phyloP scores from a whole-genome alignment of 2,329 filamentous ascomycete genomes.

The Lachnellula arida region DNA sequence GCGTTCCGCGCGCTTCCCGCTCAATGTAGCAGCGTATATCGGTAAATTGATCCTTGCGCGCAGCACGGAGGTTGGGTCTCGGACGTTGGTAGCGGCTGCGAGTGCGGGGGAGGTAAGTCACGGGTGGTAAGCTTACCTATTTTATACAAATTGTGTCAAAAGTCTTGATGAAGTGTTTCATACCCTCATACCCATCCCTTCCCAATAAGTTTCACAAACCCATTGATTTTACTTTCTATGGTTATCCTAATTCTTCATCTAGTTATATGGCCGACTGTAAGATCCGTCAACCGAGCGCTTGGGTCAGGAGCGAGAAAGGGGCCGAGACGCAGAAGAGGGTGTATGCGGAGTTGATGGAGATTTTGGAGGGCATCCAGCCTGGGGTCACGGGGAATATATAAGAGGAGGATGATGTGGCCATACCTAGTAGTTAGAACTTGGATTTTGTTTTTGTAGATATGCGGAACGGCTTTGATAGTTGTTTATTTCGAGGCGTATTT shows the following conservation, averaged over 20 bases:
- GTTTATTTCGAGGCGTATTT: too few species aligned
- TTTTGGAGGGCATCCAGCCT: constrained; percentile 41
- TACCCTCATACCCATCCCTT: too few species aligned
- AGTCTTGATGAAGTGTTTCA: too few species aligned
- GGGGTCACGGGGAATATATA: constrained; percentile 25
- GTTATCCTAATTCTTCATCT: too few species aligned
- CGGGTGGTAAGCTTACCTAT: constrained; percentile 13
- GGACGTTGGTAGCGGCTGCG: constrained; percentile 32
- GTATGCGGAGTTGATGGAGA: constrained; percentile 40
- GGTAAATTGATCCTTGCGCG: constrained; percentile 27
- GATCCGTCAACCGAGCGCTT: constrained; percentile 29
- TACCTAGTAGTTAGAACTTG: too few species aligned
- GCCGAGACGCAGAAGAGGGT: constrained; percentile 34
- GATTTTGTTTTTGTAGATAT: too few species aligned
- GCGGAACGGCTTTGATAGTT: too few species aligned
- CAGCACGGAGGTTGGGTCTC: constrained; percentile 32
- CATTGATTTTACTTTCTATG: too few species aligned
- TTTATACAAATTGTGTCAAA: too few species aligned
- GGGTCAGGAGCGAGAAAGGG: constrained; percentile 37
- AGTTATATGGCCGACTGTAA: constrained; percentile 24
- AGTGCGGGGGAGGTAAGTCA: constrained; percentile 29
- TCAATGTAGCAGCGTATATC: constrained; percentile 22
- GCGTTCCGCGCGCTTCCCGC: constrained; percentile 26
- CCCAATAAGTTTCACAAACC: too few species aligned
- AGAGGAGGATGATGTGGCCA: too few species aligned